Conservation (phyloP, 805 yeast species). For the Maudiozyma serrabonitensis region DNA sequence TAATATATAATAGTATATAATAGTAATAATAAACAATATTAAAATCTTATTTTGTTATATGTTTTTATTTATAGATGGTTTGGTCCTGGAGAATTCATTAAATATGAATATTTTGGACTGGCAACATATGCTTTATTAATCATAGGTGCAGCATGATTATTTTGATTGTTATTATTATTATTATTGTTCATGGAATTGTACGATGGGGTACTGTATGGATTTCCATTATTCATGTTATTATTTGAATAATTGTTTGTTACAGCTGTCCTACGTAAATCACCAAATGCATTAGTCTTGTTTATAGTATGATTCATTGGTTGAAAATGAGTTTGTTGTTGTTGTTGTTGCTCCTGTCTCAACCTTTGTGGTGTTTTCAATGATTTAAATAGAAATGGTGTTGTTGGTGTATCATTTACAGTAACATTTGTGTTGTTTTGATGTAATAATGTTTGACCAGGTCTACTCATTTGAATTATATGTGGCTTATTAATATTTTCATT, state of each 20-base stretch:
- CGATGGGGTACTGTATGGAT: no score
- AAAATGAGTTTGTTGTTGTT: neutral
- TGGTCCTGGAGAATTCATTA: conserved; percentile 28
- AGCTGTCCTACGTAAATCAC: conserved; percentile 6
- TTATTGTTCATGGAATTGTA: neutral
- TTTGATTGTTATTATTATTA: no score
- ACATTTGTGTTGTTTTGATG: neutral
- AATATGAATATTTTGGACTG: conserved; percentile 27
- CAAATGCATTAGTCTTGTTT: conserved; percentile 22
- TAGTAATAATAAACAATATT: neutral
- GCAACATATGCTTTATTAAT: conserved; percentile 24
- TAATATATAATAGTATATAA: neutral
- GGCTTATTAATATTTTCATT: conserved; percentile 7
- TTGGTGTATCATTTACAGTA: conserved; percentile 1
- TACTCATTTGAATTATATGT: conserved; percentile 7
- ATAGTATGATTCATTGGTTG: conserved; percentile 1
- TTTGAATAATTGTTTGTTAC: neutral
- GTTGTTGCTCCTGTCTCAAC: conserved; percentile 7
- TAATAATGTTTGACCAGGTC: neutral
- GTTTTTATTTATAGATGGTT: neutral
- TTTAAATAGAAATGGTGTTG: conserved; percentile 23
- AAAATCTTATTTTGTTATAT: neutral
- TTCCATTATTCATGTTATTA: neutral
- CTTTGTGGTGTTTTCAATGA: conserved; percentile 21
- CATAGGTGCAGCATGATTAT: neutral